phyloP scores from a whole-genome alignment of 345 rosid genomes.

The Limnanthes douglasii region DNA sequence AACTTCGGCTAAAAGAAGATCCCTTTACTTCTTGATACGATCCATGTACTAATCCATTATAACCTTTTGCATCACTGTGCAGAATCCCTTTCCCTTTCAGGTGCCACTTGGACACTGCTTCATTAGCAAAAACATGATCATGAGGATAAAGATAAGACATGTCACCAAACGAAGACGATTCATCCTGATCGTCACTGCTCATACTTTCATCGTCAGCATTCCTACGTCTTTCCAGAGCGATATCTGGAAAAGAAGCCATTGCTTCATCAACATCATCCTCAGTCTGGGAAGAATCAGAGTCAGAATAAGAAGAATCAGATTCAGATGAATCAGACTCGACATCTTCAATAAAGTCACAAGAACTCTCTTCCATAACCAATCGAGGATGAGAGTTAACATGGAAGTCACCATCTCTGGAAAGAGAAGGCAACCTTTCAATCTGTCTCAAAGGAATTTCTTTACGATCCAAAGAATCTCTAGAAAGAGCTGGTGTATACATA shows the following conservation, averaged over 20 bases:
- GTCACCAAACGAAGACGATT: constrained; percentile 59
- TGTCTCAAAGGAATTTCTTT: constrained; percentile 35
- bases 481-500: constrained; percentile 32
- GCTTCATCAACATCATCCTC: constrained; percentile 71
- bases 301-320: no score
- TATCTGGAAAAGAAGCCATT: constrained; percentile 54
- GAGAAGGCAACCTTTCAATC: constrained; percentile 26
- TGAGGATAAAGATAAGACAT: no score
- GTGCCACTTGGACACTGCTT: constrained; percentile 86
- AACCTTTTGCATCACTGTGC: constrained; percentile 44
- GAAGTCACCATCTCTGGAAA: constrained; percentile 22
- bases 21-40: no score
- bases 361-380: constrained; percentile 21
- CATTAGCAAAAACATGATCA: constrained; percentile 33
- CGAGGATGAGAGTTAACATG: no score
- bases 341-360: constrained; percentile 42
- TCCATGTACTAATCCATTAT: no score
- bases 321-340: constrained; percentile 43
- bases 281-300: constrained; percentile 76
- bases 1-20: no score
- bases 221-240: constrained; percentile 16
- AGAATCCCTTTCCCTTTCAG: constrained; percentile 77
- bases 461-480: constrained; percentile 30
- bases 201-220: constrained; percentile 42
- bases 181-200: constrained; percentile 59